Conservation (phyloP, 495 filamentous ascomycete species). For the Saxophila tyrrhenica region DNA sequence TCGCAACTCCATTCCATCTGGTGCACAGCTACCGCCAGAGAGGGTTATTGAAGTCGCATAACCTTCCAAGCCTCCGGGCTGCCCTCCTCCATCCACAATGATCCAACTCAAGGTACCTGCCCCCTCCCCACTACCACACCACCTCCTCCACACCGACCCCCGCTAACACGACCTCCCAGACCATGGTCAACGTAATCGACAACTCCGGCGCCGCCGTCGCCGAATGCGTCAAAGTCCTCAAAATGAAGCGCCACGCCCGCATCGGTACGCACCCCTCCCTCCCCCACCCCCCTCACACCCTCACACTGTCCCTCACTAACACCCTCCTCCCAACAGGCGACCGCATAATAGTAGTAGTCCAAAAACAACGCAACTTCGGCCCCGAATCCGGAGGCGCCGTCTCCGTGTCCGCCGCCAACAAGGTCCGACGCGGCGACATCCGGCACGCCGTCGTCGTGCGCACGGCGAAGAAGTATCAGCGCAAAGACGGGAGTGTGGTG, state of each 20-base stretch:
- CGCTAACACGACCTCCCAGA: no score
- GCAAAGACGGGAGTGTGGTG: slow-evolving; percentile 78
- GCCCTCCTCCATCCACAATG: slow-evolving; percentile 49
- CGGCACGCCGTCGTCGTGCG: slow-evolving; percentile 93
- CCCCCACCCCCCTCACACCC: background rate
- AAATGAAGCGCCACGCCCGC: slow-evolving; percentile 78
- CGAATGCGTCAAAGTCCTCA: slow-evolving; percentile 86
- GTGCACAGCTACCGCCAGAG: no score
- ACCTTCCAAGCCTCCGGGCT: background rate
- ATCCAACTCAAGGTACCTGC: slow-evolving; percentile 93
- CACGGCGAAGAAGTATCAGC: slow-evolving; percentile 71
- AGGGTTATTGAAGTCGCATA: no score
- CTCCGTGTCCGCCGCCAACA: slow-evolving; percentile 59
- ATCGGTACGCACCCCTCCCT: slow-evolving; percentile 54
- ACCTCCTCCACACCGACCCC: background rate
- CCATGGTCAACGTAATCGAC: slow-evolving; percentile 99
- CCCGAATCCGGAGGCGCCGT: slow-evolving; percentile 50
- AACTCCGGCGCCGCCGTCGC: slow-evolving; percentile 97
- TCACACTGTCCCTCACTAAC: background rate
- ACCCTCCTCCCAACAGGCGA: slow-evolving; percentile 58
- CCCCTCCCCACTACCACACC: background rate
- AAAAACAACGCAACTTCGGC: slow-evolving; percentile 78
- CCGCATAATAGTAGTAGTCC: slow-evolving; percentile 92
- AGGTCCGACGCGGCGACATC: slow-evolving; percentile 93
- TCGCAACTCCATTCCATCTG: no score